Percentiles rank a stretch among this genome's conserved stretches.
phyloP scores from a whole-genome alignment of 257 asterid species.

The Echites panduratus region DNA sequence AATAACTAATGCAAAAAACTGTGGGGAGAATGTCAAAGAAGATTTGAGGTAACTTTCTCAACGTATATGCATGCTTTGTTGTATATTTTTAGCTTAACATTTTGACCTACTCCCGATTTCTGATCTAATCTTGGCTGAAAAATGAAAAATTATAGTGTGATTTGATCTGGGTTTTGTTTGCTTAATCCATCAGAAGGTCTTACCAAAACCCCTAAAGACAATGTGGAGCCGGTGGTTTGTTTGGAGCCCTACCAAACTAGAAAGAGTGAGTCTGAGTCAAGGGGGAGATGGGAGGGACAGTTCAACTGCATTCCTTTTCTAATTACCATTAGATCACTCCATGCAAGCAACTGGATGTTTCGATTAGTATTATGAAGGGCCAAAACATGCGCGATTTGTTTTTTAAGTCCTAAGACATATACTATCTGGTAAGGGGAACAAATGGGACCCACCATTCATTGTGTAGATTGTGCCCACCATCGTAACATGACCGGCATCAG shows the following conservation, averaged over 20 bases:
- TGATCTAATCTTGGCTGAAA: not conserved
- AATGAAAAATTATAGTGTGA: not conserved
- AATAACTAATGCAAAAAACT: constrained; percentile 11
- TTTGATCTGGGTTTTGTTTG: not conserved
- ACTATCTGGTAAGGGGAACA: not conserved
- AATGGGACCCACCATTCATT: not conserved
- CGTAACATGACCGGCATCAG: not conserved
- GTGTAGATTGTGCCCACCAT: not conserved
- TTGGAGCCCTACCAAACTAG: constrained; percentile 44
- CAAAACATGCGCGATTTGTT: too few species aligned
- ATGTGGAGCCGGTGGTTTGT: constrained; percentile 13
- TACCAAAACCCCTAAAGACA: not conserved
- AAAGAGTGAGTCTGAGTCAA: constrained; percentile 18
- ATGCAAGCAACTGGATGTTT: not conserved
- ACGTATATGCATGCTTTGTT: not conserved
- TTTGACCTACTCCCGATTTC: constrained; percentile 13
- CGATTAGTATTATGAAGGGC: too few species aligned
- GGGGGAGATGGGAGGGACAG: constrained; percentile 45
- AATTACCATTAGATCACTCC: not conserved
- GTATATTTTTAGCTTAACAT: not conserved
- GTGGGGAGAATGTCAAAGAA: constrained; percentile 19
- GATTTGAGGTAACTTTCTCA: constrained; percentile 14
- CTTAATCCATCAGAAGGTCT: not conserved
- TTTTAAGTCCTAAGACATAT: too few species aligned
- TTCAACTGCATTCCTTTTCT: constrained; percentile 41